Evolutionary conservation across 108 stramenopile species (phyloP).

Genomic region (Stephanodiscus triporus): DNA sequence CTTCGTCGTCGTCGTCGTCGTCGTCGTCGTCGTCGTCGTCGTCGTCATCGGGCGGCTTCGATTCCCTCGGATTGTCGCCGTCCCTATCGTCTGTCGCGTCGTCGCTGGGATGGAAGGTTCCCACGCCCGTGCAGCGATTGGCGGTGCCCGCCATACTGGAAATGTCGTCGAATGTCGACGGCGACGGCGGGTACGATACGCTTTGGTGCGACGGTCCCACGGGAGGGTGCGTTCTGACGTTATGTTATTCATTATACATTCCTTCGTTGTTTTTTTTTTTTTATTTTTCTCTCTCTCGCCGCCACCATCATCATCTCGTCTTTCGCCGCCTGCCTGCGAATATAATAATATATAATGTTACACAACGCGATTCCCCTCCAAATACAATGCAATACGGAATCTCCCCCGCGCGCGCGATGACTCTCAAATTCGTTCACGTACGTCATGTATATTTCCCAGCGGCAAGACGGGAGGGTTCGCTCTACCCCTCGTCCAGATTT

Average conservation of each 20-base stretch:
- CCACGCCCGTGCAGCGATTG: conserved; percentile 71
- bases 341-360: too few species aligned
- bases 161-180: conserved; percentile 17
- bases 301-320: too few species aligned
- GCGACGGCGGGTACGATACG: background rate
- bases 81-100: conserved; percentile 23
- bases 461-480: conserved; percentile 94
- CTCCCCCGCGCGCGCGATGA: too few species aligned
- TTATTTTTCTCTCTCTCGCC: too few species aligned
- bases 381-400: too few species aligned
- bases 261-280: too few species aligned
- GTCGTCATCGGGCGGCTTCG: background rate
- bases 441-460: too few species aligned
- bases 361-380: too few species aligned
- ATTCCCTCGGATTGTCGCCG: conserved; percentile 38
- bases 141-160: conserved; percentile 72
- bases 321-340: too few species aligned
- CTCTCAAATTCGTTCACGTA: too few species aligned
- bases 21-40: background rate
- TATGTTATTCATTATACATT: background rate
- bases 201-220: conserved; percentile 80
- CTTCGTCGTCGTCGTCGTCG: background rate
- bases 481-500: conserved; percentile 82
- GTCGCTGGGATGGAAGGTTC: conserved; percentile 55
- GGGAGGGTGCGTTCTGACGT: background rate